phyloP scores from a whole-genome alignment of 208 protist species.

The Crithidia expoeki region DNA sequence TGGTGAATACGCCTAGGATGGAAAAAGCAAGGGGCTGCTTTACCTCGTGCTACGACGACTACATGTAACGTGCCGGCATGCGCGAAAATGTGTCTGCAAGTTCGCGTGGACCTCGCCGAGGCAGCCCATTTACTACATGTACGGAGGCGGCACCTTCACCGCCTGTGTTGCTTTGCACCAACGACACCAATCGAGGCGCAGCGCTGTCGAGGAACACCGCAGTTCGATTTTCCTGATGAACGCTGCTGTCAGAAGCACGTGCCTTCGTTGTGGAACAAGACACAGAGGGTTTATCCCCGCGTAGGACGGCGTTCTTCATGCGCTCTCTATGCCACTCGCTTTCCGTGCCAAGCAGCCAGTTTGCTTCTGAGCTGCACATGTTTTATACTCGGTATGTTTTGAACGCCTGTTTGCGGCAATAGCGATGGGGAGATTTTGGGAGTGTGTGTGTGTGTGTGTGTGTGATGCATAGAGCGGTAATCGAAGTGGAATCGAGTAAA shows the following conservation, averaged over 20 bases:
- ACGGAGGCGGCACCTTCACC: neutral
- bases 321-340: slow-evolving; percentile 4
- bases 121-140: slow-evolving; percentile 6
- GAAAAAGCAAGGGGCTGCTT: no score
- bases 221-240: neutral
- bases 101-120: slow-evolving; percentile 15
- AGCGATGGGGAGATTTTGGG: no score
- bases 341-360: slow-evolving; percentile 25
- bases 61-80: slow-evolving; percentile 23
- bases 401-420: no score
- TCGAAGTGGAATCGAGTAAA: no score
- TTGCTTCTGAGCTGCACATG: slow-evolving; percentile 28
- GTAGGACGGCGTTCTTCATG: slow-evolving; percentile 5
- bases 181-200: neutral
- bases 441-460: no score
- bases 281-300: neutral
- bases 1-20: no score
- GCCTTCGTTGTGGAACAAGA: neutral
- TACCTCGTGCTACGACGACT: neutral
- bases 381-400: no score
- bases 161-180: neutral
- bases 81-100: neutral
- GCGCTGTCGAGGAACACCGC: slow-evolving; percentile 2
- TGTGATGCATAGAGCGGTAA: no score
- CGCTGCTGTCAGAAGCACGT: neutral